Conservation (phyloP, 2,329 filamentous ascomycete species). For the Microthyrium microscopicum region DNA sequence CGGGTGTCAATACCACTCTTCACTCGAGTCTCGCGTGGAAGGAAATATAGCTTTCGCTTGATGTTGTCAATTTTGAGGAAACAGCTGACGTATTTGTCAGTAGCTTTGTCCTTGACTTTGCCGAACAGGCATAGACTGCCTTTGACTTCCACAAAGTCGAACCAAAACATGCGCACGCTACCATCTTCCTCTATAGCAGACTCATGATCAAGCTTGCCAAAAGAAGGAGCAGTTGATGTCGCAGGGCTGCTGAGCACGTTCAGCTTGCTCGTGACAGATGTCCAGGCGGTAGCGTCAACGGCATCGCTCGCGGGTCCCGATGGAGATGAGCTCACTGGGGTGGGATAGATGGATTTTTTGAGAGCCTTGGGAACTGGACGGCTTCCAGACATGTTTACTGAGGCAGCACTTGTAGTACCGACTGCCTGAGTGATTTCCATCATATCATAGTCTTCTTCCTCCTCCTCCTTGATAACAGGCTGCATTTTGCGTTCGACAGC, state of each 20-base stretch:
- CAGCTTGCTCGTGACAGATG: conserved; percentile 66
- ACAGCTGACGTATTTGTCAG: conserved; percentile 65
- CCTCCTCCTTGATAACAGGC: conserved; percentile 39
- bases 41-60: conserved; percentile 77
- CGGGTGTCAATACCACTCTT: conserved; percentile 49
- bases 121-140: conserved; percentile 88
- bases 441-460: conserved; percentile 60
- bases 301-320: conserved; percentile 34
- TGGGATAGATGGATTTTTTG: conserved; percentile 50
- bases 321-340: conserved; percentile 64
- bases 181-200: conserved; percentile 91
- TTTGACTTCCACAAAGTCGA: conserved; percentile 84
- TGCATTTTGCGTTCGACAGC: conserved; percentile 54
- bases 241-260: conserved; percentile 64
- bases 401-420: conserved; percentile 48
- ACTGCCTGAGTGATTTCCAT: conserved; percentile 74
- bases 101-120: conserved; percentile 83
- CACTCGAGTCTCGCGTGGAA: conserved; percentile 54
- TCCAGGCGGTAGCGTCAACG: conserved; percentile 77
- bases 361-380: conserved; percentile 57
- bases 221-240: conserved; percentile 40
- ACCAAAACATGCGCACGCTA: conserved; percentile 89
- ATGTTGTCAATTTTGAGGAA: conserved; percentile 96
- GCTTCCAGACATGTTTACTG: conserved; percentile 71
- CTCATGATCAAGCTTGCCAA: conserved; percentile 68